These are phyloP conservation scores for Pseudogymnoascus verrucosus DNA, from an alignment of 2,329 filamentous ascomycete genomes.

Conservation along the genomic window DNA sequence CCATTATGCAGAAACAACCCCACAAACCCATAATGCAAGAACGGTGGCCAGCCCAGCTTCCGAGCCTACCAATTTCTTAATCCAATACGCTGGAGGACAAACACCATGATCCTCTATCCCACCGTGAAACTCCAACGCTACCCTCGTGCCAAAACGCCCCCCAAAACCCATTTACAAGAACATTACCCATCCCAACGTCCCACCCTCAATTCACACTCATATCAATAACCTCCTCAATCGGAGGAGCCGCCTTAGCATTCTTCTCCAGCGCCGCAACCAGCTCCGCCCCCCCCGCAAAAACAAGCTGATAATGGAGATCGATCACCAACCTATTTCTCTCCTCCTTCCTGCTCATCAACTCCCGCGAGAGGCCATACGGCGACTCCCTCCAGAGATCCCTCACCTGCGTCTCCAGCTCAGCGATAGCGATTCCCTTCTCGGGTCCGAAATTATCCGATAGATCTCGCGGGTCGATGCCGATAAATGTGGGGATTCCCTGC, in stretches of 20 bases:
- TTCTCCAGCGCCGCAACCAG: not conserved
- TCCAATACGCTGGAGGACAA: not conserved
- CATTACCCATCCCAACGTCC: not conserved
- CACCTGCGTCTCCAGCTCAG: not conserved
- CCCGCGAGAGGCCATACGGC: not conserved
- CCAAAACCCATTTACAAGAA: not conserved
- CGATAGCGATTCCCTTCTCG: not conserved
- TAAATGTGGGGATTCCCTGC: not conserved
- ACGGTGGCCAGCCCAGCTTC: too few species aligned
- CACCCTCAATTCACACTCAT: not conserved
- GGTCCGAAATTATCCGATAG: not conserved
- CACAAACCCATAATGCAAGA: not conserved
- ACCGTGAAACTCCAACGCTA: not conserved
- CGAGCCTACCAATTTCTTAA: not conserved
- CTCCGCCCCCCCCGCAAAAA: not conserved
- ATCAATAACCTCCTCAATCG: not conserved
- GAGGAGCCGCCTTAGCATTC: not conserved
- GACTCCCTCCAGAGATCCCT: not conserved
- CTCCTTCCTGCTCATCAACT: not conserved
- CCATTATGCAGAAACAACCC: not conserved
- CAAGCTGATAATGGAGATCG: not conserved
- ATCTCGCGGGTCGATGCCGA: not conserved
- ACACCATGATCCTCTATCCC: not conserved
- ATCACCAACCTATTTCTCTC: not conserved
- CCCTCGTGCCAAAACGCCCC: not conserved